Percentiles rank a stretch among this genome's conserved stretches.
phyloP scores from a whole-genome alignment of 768 basidiomycete genomes.

The Tricholoma furcatifolium region DNA sequence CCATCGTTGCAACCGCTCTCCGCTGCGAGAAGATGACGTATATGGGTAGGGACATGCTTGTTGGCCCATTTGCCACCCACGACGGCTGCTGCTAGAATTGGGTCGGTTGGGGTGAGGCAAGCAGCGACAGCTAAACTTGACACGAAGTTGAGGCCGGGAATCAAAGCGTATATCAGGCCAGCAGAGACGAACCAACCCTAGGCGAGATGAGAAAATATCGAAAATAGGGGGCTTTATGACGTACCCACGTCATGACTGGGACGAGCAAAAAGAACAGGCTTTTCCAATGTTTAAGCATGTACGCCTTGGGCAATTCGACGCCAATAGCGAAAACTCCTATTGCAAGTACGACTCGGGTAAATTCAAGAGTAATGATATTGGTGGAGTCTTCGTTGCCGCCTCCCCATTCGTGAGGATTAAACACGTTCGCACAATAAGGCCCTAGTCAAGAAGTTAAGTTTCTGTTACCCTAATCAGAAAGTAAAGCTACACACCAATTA shows the following conservation, averaged over 20 bases:
- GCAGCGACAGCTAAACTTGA: conserved; percentile 89
- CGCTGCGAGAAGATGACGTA: conserved; percentile 61
- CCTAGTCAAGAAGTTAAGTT: conserved; percentile 38
- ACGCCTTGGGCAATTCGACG: conserved; percentile 95
- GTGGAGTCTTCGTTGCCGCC: conserved; percentile 40
- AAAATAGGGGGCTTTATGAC: conserved; percentile 24
- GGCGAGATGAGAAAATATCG: conserved; percentile 11
- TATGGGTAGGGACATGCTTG: conserved; percentile 90
- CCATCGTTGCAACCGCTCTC: conserved; percentile 97
- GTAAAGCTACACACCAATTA: conserved; percentile 60
- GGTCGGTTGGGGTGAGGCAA: conserved; percentile 92
- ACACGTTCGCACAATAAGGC: conserved; percentile 78
- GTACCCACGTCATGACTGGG: conserved; percentile 82
- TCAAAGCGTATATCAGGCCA: conserved; percentile 85
- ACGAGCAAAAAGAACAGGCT: conserved; percentile 82
- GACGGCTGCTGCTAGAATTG: conserved; percentile 89
- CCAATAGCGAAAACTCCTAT: conserved; percentile 98
- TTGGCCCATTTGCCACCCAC: conserved; percentile 97
- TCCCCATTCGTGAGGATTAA: conserved; percentile 81
- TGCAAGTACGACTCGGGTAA: conserved; percentile 89
- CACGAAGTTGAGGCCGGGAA: conserved; percentile 88
- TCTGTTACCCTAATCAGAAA: not conserved
- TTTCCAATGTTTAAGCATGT: conserved; percentile 92
- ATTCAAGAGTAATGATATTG: conserved; percentile 86
- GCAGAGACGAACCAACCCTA: conserved; percentile 96